These are phyloP conservation scores for Colletotrichum theobromicola DNA, from an alignment of 2,329 filamentous ascomycete genomes.

Conservation along the genomic window DNA sequence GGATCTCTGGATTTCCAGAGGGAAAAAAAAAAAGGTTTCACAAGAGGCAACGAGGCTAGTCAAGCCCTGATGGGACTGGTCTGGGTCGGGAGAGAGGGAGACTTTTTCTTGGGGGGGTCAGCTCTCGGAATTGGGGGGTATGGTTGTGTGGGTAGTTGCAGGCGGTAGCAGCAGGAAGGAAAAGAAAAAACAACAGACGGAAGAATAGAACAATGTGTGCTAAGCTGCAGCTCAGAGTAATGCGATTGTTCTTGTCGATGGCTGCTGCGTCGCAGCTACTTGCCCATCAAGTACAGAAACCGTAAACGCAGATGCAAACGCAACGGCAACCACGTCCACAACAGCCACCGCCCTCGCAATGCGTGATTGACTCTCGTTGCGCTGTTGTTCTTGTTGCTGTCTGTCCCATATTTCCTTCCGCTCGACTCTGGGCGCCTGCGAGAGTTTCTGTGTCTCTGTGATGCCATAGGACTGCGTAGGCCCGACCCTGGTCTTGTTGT, in stretches of 20 bases:
- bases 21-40: slow-evolving; percentile 16
- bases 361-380: not conserved
- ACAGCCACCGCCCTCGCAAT: not conserved
- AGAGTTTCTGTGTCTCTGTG: not conserved
- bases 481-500: not conserved
- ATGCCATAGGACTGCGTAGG: not conserved
- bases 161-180: not conserved
- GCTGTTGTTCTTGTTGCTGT: not conserved
- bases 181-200: not conserved
- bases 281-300: slow-evolving; percentile 5
- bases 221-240: not conserved
- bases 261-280: not conserved
- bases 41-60: slow-evolving; percentile 23
- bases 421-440: not conserved
- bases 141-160: slow-evolving; percentile 15
- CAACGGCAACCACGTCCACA: not conserved
- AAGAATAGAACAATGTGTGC: slow-evolving; percentile 10
- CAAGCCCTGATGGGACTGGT: slow-evolving; percentile 6
- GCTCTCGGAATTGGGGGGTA: not conserved
- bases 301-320: not conserved
- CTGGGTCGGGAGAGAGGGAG: slow-evolving; percentile 6
- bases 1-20: slow-evolving; percentile 2
- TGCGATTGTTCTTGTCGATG: slow-evolving; percentile 9
- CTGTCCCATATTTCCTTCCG: not conserved
- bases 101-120: not conserved